A percentile compares a stretch with the other conserved stretches of the same genome.
phyloP scores from a whole-genome alignment of 768 basidiomycete species.

The Boletus vinaceobasis region DNA sequence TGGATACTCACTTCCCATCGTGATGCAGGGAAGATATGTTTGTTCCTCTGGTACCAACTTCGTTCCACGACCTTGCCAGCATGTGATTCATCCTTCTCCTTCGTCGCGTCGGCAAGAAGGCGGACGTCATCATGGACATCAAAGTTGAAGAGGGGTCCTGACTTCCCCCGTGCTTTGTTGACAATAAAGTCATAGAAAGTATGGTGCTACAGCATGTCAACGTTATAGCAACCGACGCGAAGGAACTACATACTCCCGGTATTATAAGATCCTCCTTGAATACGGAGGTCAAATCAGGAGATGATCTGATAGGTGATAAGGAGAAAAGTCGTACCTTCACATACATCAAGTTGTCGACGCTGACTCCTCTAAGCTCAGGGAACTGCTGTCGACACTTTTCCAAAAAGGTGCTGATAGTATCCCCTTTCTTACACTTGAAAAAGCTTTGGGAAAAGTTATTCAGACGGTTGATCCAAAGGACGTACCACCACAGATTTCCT shows the following conservation, averaged over 20 bases:
- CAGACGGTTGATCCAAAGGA: conserved; percentile 9
- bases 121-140: conserved; percentile 99
- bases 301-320: background rate
- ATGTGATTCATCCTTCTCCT: conserved; percentile 98
- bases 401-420: conserved; percentile 80
- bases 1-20: conserved; percentile 78
- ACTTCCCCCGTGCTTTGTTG: conserved; percentile 98
- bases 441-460: background rate
- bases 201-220: conserved; percentile 64
- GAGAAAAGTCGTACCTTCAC: conserved; percentile 64
- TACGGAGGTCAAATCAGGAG: conserved; percentile 6
- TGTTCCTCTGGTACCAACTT: conserved; percentile 92
- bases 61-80: conserved; percentile 98
- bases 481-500: conserved; percentile 85
- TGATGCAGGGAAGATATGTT: conserved; percentile 96
- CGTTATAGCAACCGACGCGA: background rate
- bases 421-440: conserved; percentile 92
- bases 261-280: conserved; percentile 93
- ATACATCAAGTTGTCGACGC: conserved; percentile 97
- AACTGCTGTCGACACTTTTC: conserved; percentile 93
- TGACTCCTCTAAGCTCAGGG: conserved; percentile 85
- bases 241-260: conserved; percentile 69
- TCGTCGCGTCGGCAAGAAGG: conserved; percentile 87
- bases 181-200: conserved; percentile 99
- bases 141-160: conserved; percentile 96